Evolutionary conservation across 1,139 yeast genomes (phyloP), one percentile per base, ranked within the genome.

Genomic region (Sugiyamaella novakii): DNA sequence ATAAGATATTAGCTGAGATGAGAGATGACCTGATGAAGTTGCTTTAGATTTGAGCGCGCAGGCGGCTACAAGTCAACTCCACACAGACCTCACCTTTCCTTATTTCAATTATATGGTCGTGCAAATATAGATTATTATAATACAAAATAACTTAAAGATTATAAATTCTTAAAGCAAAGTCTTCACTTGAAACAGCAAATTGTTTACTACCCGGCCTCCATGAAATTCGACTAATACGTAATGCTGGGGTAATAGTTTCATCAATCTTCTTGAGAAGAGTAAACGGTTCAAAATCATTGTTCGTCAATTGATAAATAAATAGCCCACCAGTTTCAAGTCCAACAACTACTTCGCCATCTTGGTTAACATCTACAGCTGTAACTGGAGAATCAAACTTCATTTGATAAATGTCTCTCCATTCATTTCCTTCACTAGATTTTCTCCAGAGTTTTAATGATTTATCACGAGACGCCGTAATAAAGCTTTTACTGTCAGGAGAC

Each of bases 401-500:
- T 55, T 21, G 57, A 54, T 34, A 56, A 55, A 24, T 58, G n/a
- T 54, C 49, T 17, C 41, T 33, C 56, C 55, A 56, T 11, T 46
- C 43, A 33, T 48, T 33, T 21, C 55, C 55, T 5, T 57, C 59
- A 2, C 57, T 62, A 7, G 58, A 59, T 7, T 76, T 59, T 18
- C 62, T 63, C 98, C 98, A 92, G 10, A 82, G 60, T 63, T 87
- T 88, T 44, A 91, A 66, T 14, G 78, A 76, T 63, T 81, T 87
- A 66, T 94, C 99, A 67, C 99, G 80, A 2, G 97, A 86, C 0
- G 83, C 95, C 0, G 98, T 92, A 18, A 87, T 73, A 62, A 92
- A 91, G 10, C 55, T 56, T 10, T 42, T 43, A 17, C 50, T 44
- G 24, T 53, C 52, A 11, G 56, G 52, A 54, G 68, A 17, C 97